Evolutionary conservation across 1,284 basidiomycete species (phyloP), one percentile per base, ranked within the genome.

Genomic region (Pseudozyma sp.): DNA sequence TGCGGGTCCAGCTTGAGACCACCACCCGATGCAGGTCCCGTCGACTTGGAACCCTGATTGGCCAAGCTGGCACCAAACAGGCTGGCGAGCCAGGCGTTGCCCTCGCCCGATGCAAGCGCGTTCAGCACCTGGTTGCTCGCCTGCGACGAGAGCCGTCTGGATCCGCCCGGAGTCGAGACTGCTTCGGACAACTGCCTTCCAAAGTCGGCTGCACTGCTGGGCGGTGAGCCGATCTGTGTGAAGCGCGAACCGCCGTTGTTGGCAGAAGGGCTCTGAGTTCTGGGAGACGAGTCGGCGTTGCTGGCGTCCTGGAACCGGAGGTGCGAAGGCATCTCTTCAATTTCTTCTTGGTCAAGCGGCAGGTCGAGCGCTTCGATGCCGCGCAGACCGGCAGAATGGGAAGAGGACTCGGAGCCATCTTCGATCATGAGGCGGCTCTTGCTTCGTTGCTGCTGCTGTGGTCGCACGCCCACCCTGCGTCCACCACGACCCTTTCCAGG

Each of bases 401-500:
- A 53, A n/a, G 54, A 62, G 13, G 57, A 24, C 24, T 24, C 33
- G 7, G 44, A 56, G 45, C 66, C 69, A 24, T 63, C 69, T 31
- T 76, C 74, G 49, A 74, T 77, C 75, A 77, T 71, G 13, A 74
- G 52, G 2, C 67, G 56, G 29, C 65, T 57, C 55, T 69, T 68
- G 53, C 60, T 62, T 50, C 77, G 50, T 58, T 66, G 58, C 62
- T 56, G 56, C 47, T 65, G 62, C 57, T 53, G 51, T 24, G 71
- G 62, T 16, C 77, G 60, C 16, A 75, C 64, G n/a, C 52, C 71
- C 7, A 71, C 75, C 39, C 84, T 75, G 19, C 86, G 87, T 40
- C 72, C 54, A 30, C 62, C 58, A 10, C 60, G 54, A 4, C 50
- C 64, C 29, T 71, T 71, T n/a, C 57, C 68, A 1, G 71, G 67